These are phyloP conservation scores for Trifolium fragiferum DNA, from an alignment of 306 rosid species.

Conservation along the genomic window DNA sequence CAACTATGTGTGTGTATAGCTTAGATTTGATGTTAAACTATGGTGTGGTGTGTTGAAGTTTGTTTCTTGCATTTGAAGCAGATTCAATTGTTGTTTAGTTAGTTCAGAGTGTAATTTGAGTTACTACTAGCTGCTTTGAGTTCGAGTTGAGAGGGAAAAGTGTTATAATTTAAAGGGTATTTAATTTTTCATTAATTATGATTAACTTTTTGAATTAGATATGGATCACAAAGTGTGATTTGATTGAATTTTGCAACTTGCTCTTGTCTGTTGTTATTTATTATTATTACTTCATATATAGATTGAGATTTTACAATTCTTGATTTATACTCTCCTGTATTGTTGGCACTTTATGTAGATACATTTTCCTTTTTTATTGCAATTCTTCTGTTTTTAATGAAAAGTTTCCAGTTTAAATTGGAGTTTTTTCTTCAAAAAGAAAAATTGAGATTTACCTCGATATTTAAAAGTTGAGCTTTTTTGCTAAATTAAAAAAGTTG, in stretches of 20 bases:
- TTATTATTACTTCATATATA: conserved; percentile 38
- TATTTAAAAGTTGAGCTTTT: conserved; percentile 1
- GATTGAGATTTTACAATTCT: conserved; percentile 27
- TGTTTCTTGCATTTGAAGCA: conserved; percentile 25
- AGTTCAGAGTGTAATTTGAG: conserved; percentile 46
- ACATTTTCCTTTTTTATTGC: conserved; percentile 6
- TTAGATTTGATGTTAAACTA: conserved; percentile 41
- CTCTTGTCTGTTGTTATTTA: conserved; percentile 23
- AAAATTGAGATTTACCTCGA: neutral
- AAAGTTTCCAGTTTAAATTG: conserved; percentile 29
- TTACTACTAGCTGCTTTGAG: conserved; percentile 42
- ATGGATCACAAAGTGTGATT: conserved; percentile 36
- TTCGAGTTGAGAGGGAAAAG: conserved; percentile 39
- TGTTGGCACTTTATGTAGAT: conserved; percentile 27
- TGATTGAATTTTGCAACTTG: conserved; percentile 29
- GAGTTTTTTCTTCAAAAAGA: too few species aligned
- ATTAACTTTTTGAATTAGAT: conserved; percentile 15
- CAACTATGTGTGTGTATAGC: conserved; percentile 26
- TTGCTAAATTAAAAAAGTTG: neutral
- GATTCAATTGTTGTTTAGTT: conserved; percentile 32
- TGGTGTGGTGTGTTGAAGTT: conserved; percentile 36
- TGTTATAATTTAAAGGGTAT: conserved; percentile 8
- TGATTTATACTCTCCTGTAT: conserved; percentile 26
- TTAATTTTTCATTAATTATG: conserved; percentile 1
- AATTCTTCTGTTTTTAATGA: conserved; percentile 6